Evolutionary conservation across 1,284 basidiomycete genomes (phyloP).

Genomic region (Cryptococcus deneoformans): DNA sequence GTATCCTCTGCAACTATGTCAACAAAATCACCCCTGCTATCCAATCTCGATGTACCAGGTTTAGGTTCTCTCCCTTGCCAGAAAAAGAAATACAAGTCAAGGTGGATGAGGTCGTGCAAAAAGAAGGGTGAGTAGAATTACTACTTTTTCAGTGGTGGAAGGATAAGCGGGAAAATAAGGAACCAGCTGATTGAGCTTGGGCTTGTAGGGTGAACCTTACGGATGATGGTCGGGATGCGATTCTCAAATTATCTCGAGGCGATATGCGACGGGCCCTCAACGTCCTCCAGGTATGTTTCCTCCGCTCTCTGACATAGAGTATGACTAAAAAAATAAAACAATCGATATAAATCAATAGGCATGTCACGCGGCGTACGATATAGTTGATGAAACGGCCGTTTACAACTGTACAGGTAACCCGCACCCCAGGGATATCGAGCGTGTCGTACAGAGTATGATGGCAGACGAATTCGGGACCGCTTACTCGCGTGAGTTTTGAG

Average conservation of each 20-base stretch:
- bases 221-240: constrained; percentile 78
- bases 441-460: constrained; percentile 93
- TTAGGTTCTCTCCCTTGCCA: constrained; percentile 94
- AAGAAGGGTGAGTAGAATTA: constrained; percentile 69
- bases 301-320: background rate
- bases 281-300: constrained; percentile 65
- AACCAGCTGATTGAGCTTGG: background rate
- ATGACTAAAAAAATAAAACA: background rate
- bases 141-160: background rate
- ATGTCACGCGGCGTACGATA: constrained; percentile 93
- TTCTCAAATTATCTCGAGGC: constrained; percentile 89
- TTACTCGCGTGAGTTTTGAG: constrained; percentile 67
- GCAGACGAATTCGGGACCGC: constrained; percentile 93
- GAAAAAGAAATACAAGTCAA: constrained; percentile 80
- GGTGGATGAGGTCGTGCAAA: constrained; percentile 73
- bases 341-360: constrained; percentile 54
- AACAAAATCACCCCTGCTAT: constrained; percentile 99
- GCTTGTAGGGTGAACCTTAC: constrained; percentile 78
- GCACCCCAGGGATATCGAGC: constrained; percentile 89
- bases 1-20: constrained; percentile 99
- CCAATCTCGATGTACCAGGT: constrained; percentile 96
- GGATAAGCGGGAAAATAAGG: background rate
- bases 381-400: constrained; percentile 82
- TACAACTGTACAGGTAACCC: constrained; percentile 98
- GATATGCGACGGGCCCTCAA: constrained; percentile 98